phyloP scores from a whole-genome alignment of 371 early-diverging fungal genomes.

The Agmasoma carcini region DNA sequence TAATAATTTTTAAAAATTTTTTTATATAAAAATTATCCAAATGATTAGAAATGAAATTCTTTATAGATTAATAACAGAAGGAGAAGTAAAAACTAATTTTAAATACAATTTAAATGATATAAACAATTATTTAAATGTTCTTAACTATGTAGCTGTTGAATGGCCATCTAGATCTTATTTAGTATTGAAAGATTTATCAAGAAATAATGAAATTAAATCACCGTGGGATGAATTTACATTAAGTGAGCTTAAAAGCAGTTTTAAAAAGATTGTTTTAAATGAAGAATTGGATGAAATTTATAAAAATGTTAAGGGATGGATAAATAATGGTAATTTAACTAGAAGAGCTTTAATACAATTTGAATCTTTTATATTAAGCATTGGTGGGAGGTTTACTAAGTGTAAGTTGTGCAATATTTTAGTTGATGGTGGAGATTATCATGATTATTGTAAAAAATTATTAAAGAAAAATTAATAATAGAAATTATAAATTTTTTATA shows the following conservation, averaged over 20 bases:
- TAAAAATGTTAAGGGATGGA: slow-evolving; percentile 14
- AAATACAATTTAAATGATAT: neutral
- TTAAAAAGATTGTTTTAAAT: neutral
- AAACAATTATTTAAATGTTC: slow-evolving; percentile 1
- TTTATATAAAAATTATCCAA: too few species aligned
- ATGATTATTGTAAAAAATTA: slow-evolving; percentile 12
- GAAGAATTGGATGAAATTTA: neutral
- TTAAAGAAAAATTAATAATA: neutral
- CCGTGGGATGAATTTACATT: neutral
- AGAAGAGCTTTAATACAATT: slow-evolving; percentile 9
- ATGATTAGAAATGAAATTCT: too few species aligned
- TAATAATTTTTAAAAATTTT: too few species aligned
- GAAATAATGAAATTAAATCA: neutral
- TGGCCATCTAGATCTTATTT: slow-evolving; percentile 17
- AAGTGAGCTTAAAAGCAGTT: slow-evolving; percentile 9
- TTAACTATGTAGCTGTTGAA: slow-evolving; percentile 14
- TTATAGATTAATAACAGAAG: neutral
- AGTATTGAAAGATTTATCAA: slow-evolving; percentile 5
- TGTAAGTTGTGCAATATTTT: slow-evolving; percentile 15
- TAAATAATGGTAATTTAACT: neutral
- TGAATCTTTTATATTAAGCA: slow-evolving; percentile 5
- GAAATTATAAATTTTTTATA: neutral
- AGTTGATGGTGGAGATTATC: neutral
- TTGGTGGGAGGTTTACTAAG: neutral
- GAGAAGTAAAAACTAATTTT: neutral